Evolutionary conservation across 2,329 filamentous ascomycete genomes (phyloP), one percentile per base, ranked within the genome.

Genomic region (Cordyceps tenuipes): DNA sequence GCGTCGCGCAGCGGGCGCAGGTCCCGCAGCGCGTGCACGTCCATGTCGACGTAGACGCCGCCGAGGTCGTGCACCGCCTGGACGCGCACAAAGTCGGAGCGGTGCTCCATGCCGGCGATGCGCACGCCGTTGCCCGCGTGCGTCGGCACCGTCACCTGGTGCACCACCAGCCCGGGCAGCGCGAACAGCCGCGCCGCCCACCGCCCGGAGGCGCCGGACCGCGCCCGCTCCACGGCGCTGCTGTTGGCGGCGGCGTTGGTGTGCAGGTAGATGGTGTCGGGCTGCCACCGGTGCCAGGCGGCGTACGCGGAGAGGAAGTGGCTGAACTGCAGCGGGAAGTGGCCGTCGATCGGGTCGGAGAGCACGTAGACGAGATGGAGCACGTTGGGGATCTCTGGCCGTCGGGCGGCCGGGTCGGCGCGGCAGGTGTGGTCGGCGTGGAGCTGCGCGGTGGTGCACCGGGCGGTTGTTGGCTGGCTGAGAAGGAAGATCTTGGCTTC

Each of bases 161-260:
- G 64, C 46, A 68, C 49, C 2, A 39, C 59, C 1, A 70, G 21
- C 9, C 51, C 50, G 8, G 67, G 67, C 1, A 68, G 46, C 3
- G 58, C 57, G 55, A 70, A 63, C 23, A 70, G 52, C n/a, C 63
- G 63, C 46, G 56, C 50, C 8, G 60, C 63, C 69, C 68, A 71
- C 49, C 65, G 66, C 23, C 64, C 64, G 6, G 54, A 43, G 3
- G 50, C 29, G 3, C 62, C 63, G 5, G 41, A 31, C 23, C 59
- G 60, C 0, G 67, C 62, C 15, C 60, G 61, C 5, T 13, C 34
- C 10, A 66, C 54, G 6, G 57, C 82, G 80, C 19, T 73, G 73
- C 64, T 29, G 5, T 60, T 44, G 39, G 61, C 49, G 3, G 57
- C 41, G 10, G 63, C 66, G 48, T 71, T 68, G 41, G 68, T 71